Percentiles rank a stretch among this genome's conserved stretches.
Conservation (phyloP, 2,329 filamentous ascomycete species). For the Monosporascus sp. region DNA sequence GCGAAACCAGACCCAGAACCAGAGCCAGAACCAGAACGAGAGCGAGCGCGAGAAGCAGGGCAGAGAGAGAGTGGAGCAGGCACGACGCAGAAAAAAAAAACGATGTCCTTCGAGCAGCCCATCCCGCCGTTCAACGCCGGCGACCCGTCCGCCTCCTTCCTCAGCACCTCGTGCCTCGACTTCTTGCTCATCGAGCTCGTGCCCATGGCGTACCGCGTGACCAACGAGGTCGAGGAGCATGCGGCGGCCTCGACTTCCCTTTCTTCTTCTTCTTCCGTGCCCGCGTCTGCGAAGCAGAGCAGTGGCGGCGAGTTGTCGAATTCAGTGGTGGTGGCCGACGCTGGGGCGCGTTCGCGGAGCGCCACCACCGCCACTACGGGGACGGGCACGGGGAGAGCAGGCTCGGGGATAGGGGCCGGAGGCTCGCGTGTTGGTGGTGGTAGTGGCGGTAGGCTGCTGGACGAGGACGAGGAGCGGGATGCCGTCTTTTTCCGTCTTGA, state of each 20-base stretch:
- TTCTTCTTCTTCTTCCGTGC: slow-evolving; percentile 12
- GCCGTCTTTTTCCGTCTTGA: slow-evolving; percentile 83
- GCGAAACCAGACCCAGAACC: too few relatives aligned
- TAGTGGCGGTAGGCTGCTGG: slow-evolving; percentile 34
- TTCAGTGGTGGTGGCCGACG: too few relatives aligned
- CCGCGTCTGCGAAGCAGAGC: slow-evolving; percentile 2
- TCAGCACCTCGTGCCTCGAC: slow-evolving; percentile 83
- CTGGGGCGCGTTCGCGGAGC: not conserved
- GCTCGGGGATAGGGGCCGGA: not conserved
- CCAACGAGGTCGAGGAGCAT: slow-evolving; percentile 57
- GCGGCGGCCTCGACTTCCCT: slow-evolving; percentile 26
- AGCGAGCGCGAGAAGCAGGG: too few relatives aligned
- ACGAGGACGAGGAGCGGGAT: slow-evolving; percentile 79
- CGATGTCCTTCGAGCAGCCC: slow-evolving; percentile 69
- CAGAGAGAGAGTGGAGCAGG: not conserved
- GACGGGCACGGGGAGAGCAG: not conserved
- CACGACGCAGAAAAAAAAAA: slow-evolving; percentile 1
- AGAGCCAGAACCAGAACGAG: too few relatives aligned
- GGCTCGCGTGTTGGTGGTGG: not conserved
- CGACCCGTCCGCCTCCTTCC: slow-evolving; percentile 70
- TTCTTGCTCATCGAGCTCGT: slow-evolving; percentile 95
- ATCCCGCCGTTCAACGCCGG: slow-evolving; percentile 63
- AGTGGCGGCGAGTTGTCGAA: too few relatives aligned
- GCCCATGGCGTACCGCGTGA: slow-evolving; percentile 83
- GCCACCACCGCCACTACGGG: slow-evolving; percentile 4